Conservation (phyloP, 352 stramenopile genomes). For the Globisporangium mamillatum region DNA sequence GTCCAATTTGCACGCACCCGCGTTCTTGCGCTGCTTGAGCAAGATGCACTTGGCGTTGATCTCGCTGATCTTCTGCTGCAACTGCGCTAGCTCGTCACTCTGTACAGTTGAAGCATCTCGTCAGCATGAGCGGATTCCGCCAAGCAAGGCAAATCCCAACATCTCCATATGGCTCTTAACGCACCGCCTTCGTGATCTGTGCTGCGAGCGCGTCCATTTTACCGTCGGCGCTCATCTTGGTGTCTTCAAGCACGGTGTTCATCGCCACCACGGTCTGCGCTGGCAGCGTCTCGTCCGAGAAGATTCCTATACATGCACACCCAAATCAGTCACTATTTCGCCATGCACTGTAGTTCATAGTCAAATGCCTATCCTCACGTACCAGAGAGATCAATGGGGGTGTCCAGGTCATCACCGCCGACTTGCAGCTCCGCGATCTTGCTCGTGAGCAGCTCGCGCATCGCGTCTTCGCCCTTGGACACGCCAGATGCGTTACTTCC, state of each 20-base stretch:
- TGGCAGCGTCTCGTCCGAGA: slow-evolving; percentile 51
- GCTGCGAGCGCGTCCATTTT: slow-evolving; percentile 41
- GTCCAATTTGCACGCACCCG: slow-evolving; percentile 25
- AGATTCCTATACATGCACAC: slow-evolving; percentile 38
- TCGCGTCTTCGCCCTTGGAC: slow-evolving; percentile 39
- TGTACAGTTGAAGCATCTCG: slow-evolving; percentile 13
- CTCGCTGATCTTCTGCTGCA: slow-evolving; percentile 84
- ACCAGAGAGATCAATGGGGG: slow-evolving; percentile 70
- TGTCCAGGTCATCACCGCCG: slow-evolving; percentile 69
- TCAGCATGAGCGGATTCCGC: neutral
- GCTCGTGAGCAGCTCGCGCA: slow-evolving; percentile 73
- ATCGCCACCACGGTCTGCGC: slow-evolving; percentile 31
- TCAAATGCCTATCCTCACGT: neutral
- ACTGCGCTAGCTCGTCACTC: slow-evolving; percentile 52
- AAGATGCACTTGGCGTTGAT: slow-evolving; percentile 79
- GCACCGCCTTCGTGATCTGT: slow-evolving; percentile 46
- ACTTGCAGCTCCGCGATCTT: slow-evolving; percentile 88
- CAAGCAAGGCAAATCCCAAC: neutral
- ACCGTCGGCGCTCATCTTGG: slow-evolving; percentile 34
- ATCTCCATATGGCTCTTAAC: neutral
- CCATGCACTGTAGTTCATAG: no score
- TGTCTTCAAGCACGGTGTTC: slow-evolving; percentile 37
- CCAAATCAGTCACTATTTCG: neutral
- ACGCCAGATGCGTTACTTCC: slow-evolving; percentile 17
- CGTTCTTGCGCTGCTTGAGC: slow-evolving; percentile 70